Conservation (phyloP, 129 eudicot species). For the Chrysanthemum seticuspe region DNA sequence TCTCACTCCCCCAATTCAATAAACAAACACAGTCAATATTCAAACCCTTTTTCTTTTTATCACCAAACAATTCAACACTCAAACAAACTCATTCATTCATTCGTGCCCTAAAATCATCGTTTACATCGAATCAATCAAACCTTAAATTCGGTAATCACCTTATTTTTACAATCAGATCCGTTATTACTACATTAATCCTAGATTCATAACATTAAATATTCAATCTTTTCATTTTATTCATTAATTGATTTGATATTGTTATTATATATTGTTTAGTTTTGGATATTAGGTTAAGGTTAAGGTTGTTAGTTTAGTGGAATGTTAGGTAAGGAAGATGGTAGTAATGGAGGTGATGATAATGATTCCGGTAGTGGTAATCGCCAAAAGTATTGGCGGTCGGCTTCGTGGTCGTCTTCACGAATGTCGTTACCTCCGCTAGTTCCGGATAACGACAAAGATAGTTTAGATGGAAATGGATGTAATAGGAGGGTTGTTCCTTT, state of each 20-base stretch:
- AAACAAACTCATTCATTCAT: not conserved
- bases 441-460: conserved; percentile 43
- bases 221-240: not conserved
- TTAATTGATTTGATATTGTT: not conserved
- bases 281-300: not conserved
- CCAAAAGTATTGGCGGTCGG: conserved; percentile 69
- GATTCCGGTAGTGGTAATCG: conserved; percentile 19
- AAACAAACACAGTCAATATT: not conserved
- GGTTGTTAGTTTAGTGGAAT: conserved; percentile 11
- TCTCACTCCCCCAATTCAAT: conserved; percentile 3
- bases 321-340: conserved; percentile 68
- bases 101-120: not conserved
- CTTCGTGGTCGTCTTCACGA: conserved; percentile 82
- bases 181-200: not conserved
- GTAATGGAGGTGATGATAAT: conserved; percentile 31
- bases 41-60: not conserved
- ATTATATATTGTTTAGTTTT: not conserved
- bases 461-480: conserved; percentile 42
- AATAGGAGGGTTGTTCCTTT: conserved; percentile 33
- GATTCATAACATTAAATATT: too few relatives aligned
- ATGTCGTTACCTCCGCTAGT: conserved; percentile 48
- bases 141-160: too few relatives aligned
- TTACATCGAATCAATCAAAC: not conserved
- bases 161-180: not conserved
- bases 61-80: too few relatives aligned